Base-by-base conservation (phyloP, 2,329 filamentous ascomycete genomes). In the Xylaria sp. region DNA sequence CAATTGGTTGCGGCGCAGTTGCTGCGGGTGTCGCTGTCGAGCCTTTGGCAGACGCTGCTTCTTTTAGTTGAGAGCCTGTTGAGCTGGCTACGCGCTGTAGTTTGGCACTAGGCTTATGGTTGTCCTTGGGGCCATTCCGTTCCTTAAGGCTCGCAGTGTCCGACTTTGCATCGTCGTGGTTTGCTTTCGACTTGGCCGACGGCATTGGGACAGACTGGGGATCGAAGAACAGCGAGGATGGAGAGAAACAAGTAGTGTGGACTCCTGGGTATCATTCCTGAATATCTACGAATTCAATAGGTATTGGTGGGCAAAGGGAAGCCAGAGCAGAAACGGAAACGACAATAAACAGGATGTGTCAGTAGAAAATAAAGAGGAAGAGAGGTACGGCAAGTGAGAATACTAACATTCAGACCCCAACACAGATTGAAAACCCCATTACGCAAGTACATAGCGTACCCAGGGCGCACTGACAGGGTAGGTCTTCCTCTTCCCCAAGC, bases 41-140 rank as follows among this genome's bases (percentile, higher is more conserved):
- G 62, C 66, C 80, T 64, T 76, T 81, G 64, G 68, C 65, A 33
- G 69, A 53, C 47, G 76, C 75, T 47, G 76, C 77, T 50, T 84
- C 82, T 70, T 79, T 79, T 54, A 79, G 72, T 40, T 82, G 80
- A 17, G 80, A 78, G 43, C 81, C 83, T 12, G 79, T 79, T 58
- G 82, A 82, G 73, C 82, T 86, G 58, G 80, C 83, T 15, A 81
- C 81, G 38, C 85, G 81, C 56, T 84, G 83, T 76, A 85, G 80
- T 74, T 87, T 87, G 63, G 82, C 79, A 57, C 83, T 82, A 15
- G 79, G 72, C 57, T 79, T 78, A 56, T 72, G 78, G 59, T 66
- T 62, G 46, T 74, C 68, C 46, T 73, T 71, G 9, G 69, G 47
- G 35, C 72, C 70, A 53, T 75, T 74, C n/a, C 69, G 65, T 12